Conservation (phyloP, 2,329 filamentous ascomycete genomes). For the Phaeomoniella chlamydospora region DNA sequence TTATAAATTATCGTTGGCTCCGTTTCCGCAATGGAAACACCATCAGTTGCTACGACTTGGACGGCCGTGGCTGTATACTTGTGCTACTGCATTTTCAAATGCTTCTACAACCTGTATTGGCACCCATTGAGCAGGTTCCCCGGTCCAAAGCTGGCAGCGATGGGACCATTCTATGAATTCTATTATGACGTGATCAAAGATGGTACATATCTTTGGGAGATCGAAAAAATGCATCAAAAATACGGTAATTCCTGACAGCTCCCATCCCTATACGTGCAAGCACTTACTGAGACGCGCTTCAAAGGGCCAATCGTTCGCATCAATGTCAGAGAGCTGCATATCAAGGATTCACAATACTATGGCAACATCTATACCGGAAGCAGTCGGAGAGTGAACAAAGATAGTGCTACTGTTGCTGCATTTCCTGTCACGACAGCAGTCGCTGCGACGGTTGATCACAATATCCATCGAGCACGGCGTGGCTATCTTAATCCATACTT, state of each 20-base stretch:
- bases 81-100: conserved; percentile 1
- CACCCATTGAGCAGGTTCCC: conserved; percentile 12
- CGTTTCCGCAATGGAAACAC: no score
- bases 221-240: conserved; percentile 18
- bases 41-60: no score
- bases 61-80: no score
- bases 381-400: conserved; percentile 4
- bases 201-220: conserved; percentile 18
- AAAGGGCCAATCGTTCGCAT: conserved; percentile 10
- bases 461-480: conserved; percentile 26
- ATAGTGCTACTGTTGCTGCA: conserved; percentile 2
- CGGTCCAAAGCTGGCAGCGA: conserved; percentile 17
- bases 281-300: no score
- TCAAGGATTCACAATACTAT: conserved; percentile 8
- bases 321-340: conserved; percentile 10
- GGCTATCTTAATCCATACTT: conserved; percentile 28
- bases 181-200: conserved; percentile 18
- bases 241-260: conserved; percentile 19
- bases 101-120: conserved; percentile 10
- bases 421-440: conserved; percentile 4
- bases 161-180: conserved; percentile 17
- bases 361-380: conserved; percentile 8
- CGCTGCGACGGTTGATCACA: conserved; percentile 21
- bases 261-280: no score
- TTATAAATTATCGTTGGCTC: no score